phyloP scores from a whole-genome alignment of 345 rosid species.

The Crucihimalaya himalaica region DNA sequence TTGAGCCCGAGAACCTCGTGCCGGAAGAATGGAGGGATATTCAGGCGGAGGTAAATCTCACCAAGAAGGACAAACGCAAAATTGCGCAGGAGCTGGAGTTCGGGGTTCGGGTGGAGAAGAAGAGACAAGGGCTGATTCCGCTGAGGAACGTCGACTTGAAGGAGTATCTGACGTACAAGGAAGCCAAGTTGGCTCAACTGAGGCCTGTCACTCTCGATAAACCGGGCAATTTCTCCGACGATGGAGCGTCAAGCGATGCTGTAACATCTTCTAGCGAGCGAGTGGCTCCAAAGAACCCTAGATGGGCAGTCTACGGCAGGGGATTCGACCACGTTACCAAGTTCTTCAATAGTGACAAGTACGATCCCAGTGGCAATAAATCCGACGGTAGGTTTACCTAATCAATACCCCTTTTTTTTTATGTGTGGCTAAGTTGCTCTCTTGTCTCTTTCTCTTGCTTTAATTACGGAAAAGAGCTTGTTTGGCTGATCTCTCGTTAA shows the following conservation, averaged over 20 bases:
- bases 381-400: constrained; percentile 51
- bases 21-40: constrained; percentile 83
- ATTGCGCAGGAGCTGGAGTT: constrained; percentile 78
- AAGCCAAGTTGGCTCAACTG: constrained; percentile 65
- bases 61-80: constrained; percentile 82
- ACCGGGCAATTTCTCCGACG: constrained; percentile 42
- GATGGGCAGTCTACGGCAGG: constrained; percentile 90
- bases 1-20: constrained; percentile 64
- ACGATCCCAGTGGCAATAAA: constrained; percentile 58
- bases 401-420: not conserved
- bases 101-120: constrained; percentile 77
- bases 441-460: constrained; percentile 9
- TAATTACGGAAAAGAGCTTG: not conserved
- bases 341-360: constrained; percentile 60
- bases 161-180: constrained; percentile 57
- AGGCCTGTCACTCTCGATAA: constrained; percentile 67
- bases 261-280: constrained; percentile 46
- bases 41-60: constrained; percentile 77
- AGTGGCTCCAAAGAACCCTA: constrained; percentile 74
- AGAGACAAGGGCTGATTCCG: constrained; percentile 59
- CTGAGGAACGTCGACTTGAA: constrained; percentile 60
- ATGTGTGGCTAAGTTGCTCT: not conserved
- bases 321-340: constrained; percentile 79
- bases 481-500: constrained; percentile 14
- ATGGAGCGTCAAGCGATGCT: constrained; percentile 17